Evolutionary conservation across 805 yeast genomes (phyloP).

Genomic region (Henningerozyma blattae): DNA sequence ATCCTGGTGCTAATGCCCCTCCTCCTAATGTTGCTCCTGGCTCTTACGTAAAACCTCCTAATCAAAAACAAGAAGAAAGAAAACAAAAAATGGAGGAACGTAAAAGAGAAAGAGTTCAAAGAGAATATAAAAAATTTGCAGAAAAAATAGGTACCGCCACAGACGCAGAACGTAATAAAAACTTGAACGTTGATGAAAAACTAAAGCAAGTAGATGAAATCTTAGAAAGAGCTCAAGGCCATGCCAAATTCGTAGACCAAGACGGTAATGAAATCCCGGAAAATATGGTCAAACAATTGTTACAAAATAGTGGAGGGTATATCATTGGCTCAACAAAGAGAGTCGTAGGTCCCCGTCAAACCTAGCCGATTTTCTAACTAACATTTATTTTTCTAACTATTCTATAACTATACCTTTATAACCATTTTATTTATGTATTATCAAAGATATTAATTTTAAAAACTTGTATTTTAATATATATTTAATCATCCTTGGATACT

Average conservation of each 20-base stretch:
- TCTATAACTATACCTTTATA: too few species aligned
- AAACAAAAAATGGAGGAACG: background rate
- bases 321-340: background rate
- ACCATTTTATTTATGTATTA: too few species aligned
- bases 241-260: constrained; percentile 1
- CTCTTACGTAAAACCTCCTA: too few species aligned
- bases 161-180: background rate
- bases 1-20: too few species aligned
- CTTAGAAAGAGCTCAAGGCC: background rate
- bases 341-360: too few species aligned
- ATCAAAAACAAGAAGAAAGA: background rate
- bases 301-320: background rate
- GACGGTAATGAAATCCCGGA: constrained; percentile 1
- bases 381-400: too few species aligned
- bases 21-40: too few species aligned
- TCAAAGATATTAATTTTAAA: too few species aligned
- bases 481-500: too few species aligned
- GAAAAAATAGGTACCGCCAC: background rate
- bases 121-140: background rate
- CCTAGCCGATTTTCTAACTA: too few species aligned
- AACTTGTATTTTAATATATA: too few species aligned
- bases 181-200: background rate
- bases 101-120: background rate
- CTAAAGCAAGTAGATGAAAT: constrained; percentile 1
- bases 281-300: background rate